These are phyloP conservation scores for Cryptococcus sp. DNA, from an alignment of 1,284 basidiomycete species.

Conservation along the genomic window DNA sequence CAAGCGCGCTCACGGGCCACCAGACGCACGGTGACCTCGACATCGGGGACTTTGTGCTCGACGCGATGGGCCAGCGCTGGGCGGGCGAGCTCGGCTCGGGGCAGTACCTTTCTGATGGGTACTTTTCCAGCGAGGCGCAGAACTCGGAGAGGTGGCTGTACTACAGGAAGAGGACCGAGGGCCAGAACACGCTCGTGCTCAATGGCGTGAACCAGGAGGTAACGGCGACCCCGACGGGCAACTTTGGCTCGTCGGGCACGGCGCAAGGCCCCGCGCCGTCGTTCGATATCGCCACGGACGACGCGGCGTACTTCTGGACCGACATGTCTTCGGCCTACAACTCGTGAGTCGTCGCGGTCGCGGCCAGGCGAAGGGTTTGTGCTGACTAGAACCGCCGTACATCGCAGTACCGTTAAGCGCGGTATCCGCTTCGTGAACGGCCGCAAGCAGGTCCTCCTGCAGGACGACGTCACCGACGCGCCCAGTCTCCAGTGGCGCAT, in stretches of 20 bases:
- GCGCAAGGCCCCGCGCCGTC: constrained; percentile 69
- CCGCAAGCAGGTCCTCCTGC: constrained; percentile 84
- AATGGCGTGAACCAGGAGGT: constrained; percentile 78
- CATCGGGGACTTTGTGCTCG: constrained; percentile 88
- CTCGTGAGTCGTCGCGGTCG: constrained; percentile 21
- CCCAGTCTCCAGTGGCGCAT: constrained; percentile 77
- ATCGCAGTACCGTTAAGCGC: constrained; percentile 60
- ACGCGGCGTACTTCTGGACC: constrained; percentile 77
- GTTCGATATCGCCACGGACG: constrained; percentile 59
- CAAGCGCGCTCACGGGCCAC: constrained; percentile 69
- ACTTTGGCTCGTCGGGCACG: constrained; percentile 61
- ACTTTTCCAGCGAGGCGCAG: constrained; percentile 70
- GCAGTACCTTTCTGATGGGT: constrained; percentile 69
- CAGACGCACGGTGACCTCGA: constrained; percentile 95
- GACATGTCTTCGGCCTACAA: constrained; percentile 80
- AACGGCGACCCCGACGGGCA: constrained; percentile 60
- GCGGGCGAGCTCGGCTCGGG: constrained; percentile 90
- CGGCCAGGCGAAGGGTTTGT: neutral
- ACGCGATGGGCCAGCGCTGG: constrained; percentile 92
- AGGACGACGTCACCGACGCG: constrained; percentile 69
- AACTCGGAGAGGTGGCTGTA: constrained; percentile 74
- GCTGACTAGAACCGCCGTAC: constrained; percentile 1
- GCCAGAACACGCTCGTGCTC: constrained; percentile 91
- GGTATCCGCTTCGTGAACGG: constrained; percentile 84
- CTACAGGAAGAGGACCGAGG: constrained; percentile 94